These are phyloP conservation scores for Aquilaria yunnanensis DNA, from an alignment of 345 rosid genomes.

Conservation along the genomic window DNA sequence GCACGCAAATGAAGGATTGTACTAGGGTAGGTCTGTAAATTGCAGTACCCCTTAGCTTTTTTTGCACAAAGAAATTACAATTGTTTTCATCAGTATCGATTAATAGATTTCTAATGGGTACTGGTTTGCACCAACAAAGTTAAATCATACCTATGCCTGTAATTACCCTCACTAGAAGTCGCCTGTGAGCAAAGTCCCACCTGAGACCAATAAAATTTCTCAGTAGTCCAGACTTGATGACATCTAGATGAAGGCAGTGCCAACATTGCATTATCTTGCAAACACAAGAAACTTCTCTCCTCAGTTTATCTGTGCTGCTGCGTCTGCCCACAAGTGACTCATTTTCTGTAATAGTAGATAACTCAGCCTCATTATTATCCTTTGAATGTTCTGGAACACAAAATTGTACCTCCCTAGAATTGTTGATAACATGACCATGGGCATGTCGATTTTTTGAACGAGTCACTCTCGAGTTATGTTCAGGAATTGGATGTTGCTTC, in stretches of 20 bases:
- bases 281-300: slow-evolving; percentile 33
- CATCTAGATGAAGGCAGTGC: slow-evolving; percentile 46
- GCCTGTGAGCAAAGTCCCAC: slow-evolving; percentile 70
- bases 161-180: slow-evolving; percentile 45
- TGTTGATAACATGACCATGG: slow-evolving; percentile 32
- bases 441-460: slow-evolving; percentile 63
- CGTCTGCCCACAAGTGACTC: slow-evolving; percentile 23
- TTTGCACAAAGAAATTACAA: too few species aligned
- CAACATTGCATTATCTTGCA: slow-evolving; percentile 55
- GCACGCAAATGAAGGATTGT: too few species aligned
- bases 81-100: too few species aligned
- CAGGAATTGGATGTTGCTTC: slow-evolving; percentile 35
- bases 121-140: background rate
- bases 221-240: slow-evolving; percentile 42
- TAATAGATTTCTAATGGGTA: too few species aligned
- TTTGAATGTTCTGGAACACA: slow-evolving; percentile 21
- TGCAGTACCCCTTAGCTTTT: too few species aligned
- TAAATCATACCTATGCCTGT: slow-evolving; percentile 52
- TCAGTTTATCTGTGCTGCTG: slow-evolving; percentile 19
- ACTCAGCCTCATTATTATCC: slow-evolving; percentile 15
- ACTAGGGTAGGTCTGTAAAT: too few species aligned
- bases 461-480: slow-evolving; percentile 49
- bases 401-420: slow-evolving; percentile 22
- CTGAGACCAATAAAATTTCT: slow-evolving; percentile 36
- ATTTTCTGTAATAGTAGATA: slow-evolving; percentile 15